phyloP scores from a whole-genome alignment of 2,329 filamentous ascomycete genomes.

The Arthroderma sp. region DNA sequence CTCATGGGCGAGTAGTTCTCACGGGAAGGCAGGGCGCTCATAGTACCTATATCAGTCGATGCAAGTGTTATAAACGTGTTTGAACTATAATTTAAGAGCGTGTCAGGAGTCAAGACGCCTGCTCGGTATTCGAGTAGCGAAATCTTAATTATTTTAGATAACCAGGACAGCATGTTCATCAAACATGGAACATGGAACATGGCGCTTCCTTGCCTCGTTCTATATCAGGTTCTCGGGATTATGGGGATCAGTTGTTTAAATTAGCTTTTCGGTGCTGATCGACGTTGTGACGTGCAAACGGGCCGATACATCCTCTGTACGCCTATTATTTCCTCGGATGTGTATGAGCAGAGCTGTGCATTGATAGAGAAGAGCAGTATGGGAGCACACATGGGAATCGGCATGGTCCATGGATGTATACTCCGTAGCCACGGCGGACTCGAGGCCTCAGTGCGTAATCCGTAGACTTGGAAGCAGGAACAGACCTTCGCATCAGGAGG shows the following conservation, averaged over 20 bases:
- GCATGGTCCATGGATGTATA: neutral
- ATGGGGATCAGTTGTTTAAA: conserved; percentile 1
- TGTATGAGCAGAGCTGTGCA: neutral
- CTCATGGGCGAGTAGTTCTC: neutral
- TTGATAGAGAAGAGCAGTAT: neutral
- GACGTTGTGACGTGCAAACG: conserved; percentile 2
- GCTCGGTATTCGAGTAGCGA: neutral
- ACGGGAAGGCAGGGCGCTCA: neutral
- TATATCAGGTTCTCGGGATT: conserved; percentile 3
- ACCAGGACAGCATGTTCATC: neutral
- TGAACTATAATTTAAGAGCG: neutral
- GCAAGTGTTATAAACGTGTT: neutral
- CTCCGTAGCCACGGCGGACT: neutral
- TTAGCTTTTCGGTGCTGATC: conserved; percentile 4
- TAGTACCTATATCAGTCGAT: neutral
- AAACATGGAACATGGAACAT: conserved; percentile 2
- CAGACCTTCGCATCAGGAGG: neutral
- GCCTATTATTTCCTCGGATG: too few relatives aligned
- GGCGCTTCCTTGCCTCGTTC: neutral
- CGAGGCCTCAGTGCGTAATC: neutral
- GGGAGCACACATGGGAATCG: neutral
- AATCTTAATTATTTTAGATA: neutral
- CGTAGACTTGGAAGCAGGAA: neutral
- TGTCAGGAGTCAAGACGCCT: neutral
- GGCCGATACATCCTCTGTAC: conserved; percentile 2